Conservation (phyloP, 768 basidiomycete species). For the Candolleomyces aberdarensis region DNA sequence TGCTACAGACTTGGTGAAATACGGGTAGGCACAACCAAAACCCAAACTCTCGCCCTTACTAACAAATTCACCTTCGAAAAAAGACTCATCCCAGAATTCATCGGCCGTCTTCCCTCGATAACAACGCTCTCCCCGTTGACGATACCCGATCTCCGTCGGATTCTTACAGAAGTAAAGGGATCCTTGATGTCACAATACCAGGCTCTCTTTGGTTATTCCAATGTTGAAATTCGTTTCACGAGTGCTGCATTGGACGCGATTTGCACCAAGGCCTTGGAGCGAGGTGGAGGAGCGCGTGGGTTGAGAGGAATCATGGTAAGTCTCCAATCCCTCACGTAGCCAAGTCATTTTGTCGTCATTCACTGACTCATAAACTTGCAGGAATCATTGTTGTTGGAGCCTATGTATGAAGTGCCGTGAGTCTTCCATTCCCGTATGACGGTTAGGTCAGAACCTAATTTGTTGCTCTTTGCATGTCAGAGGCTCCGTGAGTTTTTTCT, state of each 20-base stretch:
- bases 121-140: slow-evolving; percentile 81
- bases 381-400: slow-evolving; percentile 80
- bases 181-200: slow-evolving; percentile 89
- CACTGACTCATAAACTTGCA: slow-evolving; percentile 23
- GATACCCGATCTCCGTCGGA: slow-evolving; percentile 78
- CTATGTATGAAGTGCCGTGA: slow-evolving; percentile 93
- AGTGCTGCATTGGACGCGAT: slow-evolving; percentile 76
- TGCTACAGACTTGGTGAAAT: slow-evolving; percentile 72
- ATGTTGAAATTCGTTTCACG: slow-evolving; percentile 86
- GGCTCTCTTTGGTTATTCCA: slow-evolving; percentile 78
- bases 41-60: slow-evolving; percentile 1
- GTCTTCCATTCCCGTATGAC: slow-evolving; percentile 25
- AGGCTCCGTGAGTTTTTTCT: slow-evolving; percentile 54
- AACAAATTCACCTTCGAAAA: neutral
- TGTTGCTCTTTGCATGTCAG: slow-evolving; percentile 25
- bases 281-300: slow-evolving; percentile 90
- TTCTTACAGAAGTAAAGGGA: slow-evolving; percentile 89
- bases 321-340: neutral
- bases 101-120: slow-evolving; percentile 90
- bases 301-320: slow-evolving; percentile 84
- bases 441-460: slow-evolving; percentile 3
- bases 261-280: slow-evolving; percentile 70
- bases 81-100: slow-evolving; percentile 93
- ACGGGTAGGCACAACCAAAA: slow-evolving; percentile 48
- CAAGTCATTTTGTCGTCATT: neutral